Evolutionary conservation across 1,139 yeast species (phyloP).

Genomic region (Candida neerlandica): DNA sequence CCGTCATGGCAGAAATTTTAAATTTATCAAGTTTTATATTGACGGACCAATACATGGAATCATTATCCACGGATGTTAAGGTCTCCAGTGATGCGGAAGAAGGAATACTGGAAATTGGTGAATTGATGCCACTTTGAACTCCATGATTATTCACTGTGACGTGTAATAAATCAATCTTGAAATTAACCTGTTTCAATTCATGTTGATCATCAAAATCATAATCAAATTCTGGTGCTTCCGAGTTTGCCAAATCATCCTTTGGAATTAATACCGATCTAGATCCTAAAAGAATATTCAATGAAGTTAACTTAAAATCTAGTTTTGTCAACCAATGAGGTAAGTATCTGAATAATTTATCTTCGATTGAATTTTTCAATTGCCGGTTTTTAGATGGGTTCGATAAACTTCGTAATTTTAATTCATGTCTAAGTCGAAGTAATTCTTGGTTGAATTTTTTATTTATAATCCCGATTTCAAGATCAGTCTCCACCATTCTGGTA

Average conservation of each 20-base stretch:
- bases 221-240: slow-evolving; percentile 33
- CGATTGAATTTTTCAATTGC: slow-evolving; percentile 6
- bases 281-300: slow-evolving; percentile 47
- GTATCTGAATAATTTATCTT: slow-evolving; percentile 33
- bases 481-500: slow-evolving; percentile 28
- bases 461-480: slow-evolving; percentile 32
- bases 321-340: slow-evolving; percentile 54
- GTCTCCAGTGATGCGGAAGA: slow-evolving; percentile 17
- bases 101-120: slow-evolving; percentile 5
- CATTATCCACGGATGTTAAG: slow-evolving; percentile 11
- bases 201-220: slow-evolving; percentile 45
- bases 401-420: slow-evolving; percentile 5
- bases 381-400: neutral
- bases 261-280: slow-evolving; percentile 64
- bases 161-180: slow-evolving; percentile 12
- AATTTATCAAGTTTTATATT: slow-evolving; percentile 12
- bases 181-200: slow-evolving; percentile 33
- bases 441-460: slow-evolving; percentile 32
- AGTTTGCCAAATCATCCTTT: slow-evolving; percentile 36
- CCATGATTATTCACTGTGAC: slow-evolving; percentile 10
- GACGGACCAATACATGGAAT: slow-evolving; percentile 14
- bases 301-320: slow-evolving; percentile 31
- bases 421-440: slow-evolving; percentile 20
- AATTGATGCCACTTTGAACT: slow-evolving; percentile 1
- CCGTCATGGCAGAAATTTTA: slow-evolving; percentile 8